Base-by-base conservation (phyloP, 768 basidiomycete species). In the Podaxis sp. region DNA sequence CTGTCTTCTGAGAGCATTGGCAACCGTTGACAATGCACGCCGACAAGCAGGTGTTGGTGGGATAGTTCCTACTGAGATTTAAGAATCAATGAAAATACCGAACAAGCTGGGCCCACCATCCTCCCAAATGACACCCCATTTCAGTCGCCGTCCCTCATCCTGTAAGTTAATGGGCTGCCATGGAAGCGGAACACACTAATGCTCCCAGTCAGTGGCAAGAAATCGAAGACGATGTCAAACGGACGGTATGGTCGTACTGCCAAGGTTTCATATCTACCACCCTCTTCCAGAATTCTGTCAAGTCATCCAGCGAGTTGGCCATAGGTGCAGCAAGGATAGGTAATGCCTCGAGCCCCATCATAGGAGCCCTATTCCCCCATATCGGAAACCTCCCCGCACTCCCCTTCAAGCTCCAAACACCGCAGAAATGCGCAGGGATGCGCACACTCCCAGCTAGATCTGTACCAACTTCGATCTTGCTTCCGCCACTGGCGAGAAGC, bases 371-470 rank as follows among this genome's bases (percentile, higher is more conserved):
- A 52, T 76, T 80, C 1, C 87, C 86, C 66, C 79, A 79, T 37
- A 73, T 77, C 5, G 85, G 82, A 67, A 89, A 87, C 59, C 89
- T 77, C 46, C 84, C 80, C 60, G 76, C 74, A 66, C 86, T 87
- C 10, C 84, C 78, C 69, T 87, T 88, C 67, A 90, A 77, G 49
- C 84, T 79, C 77, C 84, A 90, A 1, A 88, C 74, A 1, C 89
- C 91, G 64, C 88, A 89, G 66, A 86, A 90, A 65, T 90, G 87
- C 13, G 90, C 84, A 3, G 91, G 91, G 28, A 84, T 82, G 56
- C 91, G 82, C 41, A 91, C 83, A 58, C 87, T 88, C 10, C 91
- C 91, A 2, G 84, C 90, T 30, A 91, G 75, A 67, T 92, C 90
- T 3, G 89, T 85, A 1, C 89, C 90, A 40, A 91, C 80, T 41